Conservation (phyloP, 768 basidiomycete species). For the Favolaschia claudopus region DNA sequence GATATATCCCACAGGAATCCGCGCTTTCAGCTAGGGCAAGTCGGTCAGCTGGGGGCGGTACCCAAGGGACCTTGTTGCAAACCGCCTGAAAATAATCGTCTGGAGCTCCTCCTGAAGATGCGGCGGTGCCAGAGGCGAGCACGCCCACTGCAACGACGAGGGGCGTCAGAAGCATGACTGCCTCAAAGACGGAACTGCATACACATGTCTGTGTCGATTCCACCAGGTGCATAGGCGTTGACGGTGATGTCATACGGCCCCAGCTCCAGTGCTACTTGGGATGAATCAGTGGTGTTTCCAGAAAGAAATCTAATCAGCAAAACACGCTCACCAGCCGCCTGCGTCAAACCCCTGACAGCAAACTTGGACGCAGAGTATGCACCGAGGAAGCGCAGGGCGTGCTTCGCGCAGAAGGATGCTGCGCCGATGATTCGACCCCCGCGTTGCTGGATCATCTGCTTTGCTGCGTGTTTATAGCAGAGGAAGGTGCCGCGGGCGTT, state of each 20-base stretch:
- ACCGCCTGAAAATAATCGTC: conserved; percentile 4
- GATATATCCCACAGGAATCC: conserved; percentile 4
- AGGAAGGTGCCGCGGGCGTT: conserved; percentile 45
- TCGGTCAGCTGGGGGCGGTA: neutral
- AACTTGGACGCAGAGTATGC: conserved; percentile 41
- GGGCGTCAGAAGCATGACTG: neutral
- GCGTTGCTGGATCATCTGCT: conserved; percentile 45
- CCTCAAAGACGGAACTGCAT: neutral
- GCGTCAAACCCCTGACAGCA: conserved; percentile 22
- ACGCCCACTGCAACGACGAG: neutral
- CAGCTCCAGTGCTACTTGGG: conserved; percentile 32
- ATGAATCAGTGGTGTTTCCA: neutral
- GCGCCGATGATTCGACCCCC: conserved; percentile 48
- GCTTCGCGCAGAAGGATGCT: conserved; percentile 22
- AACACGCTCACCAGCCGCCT: conserved; percentile 2
- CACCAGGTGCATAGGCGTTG: conserved; percentile 35
- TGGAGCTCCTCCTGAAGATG: neutral
- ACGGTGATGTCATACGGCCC: conserved; percentile 33
- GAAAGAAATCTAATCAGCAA: neutral
- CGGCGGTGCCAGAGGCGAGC: conserved; percentile 7
- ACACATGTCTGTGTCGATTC: conserved; percentile 29
- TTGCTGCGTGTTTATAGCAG: conserved; percentile 47
- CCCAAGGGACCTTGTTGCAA: neutral
- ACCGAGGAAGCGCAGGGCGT: conserved; percentile 8
- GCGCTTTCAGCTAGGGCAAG: conserved; percentile 7